Base-by-base conservation (phyloP, 2,329 filamentous ascomycete species). In the Gnomoniopsis sp. region DNA sequence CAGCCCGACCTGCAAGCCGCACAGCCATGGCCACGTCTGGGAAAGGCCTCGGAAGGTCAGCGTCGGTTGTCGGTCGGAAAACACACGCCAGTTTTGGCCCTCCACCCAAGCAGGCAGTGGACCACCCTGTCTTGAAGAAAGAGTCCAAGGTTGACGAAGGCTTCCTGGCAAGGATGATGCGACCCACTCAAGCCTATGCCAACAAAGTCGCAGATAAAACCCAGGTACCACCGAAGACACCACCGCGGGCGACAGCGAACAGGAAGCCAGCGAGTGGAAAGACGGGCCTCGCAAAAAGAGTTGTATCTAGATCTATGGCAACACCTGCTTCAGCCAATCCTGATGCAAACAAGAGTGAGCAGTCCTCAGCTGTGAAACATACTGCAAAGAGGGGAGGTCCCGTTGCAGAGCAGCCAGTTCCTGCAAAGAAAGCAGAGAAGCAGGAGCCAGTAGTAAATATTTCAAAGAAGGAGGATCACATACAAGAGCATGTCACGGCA, bases 141-240 rank as follows among this genome's bases (percentile, higher is more conserved):
- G 76, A 81, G 26, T 78, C 77, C 49, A 81, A 82, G 19, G 78
- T 88, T 1, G 87, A 90, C 63, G 87, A 90, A 64, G 74, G 85
- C 15, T 93, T 93, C 72, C 75, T 93, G 26, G 88, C 88, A n/a
- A 84, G 89, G 54, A 91, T 93, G 89, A 92, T 88, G 85, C 79
- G 89, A 44, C 89, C 89, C 2, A 93, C 89, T 0, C 83, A 88
- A 48, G 78, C 84, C 49, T 58, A 53, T 30, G 58, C 58, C 44
- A 58, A 33, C 52, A 91, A 90, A 74, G 81, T 82, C 0, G 76
- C 83, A 2, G 88, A 90, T 6, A 91, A 89, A 73, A 70, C 70
- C 1, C 73, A 78, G 2, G 63, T 73, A 0, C 53, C 53, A 4
- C 53, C 53, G 6, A 56, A 48, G 3, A 82, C 81, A 0, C 81